Evolutionary conservation across 148 eudicot genomes (phyloP), one percentile per base, ranked within the genome.

Genomic region (Salicornia ramosissima): DNA sequence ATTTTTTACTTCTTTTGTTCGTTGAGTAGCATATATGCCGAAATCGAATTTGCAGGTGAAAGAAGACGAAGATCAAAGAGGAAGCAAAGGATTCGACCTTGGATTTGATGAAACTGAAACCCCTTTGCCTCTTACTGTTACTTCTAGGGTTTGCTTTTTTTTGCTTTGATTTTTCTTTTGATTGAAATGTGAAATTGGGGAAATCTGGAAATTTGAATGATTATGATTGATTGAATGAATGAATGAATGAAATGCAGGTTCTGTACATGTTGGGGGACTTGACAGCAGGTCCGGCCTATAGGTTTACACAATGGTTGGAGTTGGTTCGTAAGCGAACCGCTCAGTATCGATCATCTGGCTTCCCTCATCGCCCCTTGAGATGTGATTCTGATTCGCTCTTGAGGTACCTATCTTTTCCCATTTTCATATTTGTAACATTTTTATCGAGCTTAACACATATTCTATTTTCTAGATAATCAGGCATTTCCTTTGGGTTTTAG

Each of bases 181-280:
- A 26, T 31, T 53, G 40, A 10, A 2, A 8, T 42, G 18, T 34
- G 10, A 45, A 22, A 53, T 53, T 25, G 14, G 24, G 28, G 19
- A 18, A 7, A 6, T 26, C 21, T 40, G 11, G 25, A 6, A 1
- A 52, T 12, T 1, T 22, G 55, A 31, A 18, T 69, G 9, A 6
- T 30, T 58, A 11, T 25, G 34, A 36, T 56, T 24, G 47, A 63
- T 34, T 43, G 40, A n/a, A 11, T 65, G 30, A 47, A n/a, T 40
- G 68, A 46, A 68, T 74, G 71, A 12, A 22, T 28, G n/a, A 19
- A 46, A 49, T 28, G 85, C 87, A 94, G 97, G 96, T 95, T 72
- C 71, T 95, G 84, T 87, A 84, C 61, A 91, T 95, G 97, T 79
- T 95, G 84, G 99, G 92, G 81, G 97, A 95, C 71, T 89, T 91